A percentile compares a stretch with the other conserved stretches of the same genome.
phyloP scores from a whole-genome alignment of 2,329 filamentous ascomycete genomes.

The Pezicula radicicola region DNA sequence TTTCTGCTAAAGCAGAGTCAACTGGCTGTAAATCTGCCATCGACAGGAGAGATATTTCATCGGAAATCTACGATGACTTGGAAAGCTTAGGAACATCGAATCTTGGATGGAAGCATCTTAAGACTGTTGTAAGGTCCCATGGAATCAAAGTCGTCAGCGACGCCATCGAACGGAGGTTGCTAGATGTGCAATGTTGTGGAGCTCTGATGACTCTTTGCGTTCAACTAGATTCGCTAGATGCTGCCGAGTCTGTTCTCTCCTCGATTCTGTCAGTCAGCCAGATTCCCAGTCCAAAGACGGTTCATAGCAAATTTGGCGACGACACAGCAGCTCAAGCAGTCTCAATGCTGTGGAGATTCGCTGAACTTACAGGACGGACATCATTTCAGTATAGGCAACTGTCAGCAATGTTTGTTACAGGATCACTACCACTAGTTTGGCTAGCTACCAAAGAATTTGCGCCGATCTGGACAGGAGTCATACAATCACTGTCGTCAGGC shows the following conservation, averaged over 20 bases:
- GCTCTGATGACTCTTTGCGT: constrained; percentile 40
- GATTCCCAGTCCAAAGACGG: constrained; percentile 33
- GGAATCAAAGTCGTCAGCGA: constrained; percentile 39
- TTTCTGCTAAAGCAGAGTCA: constrained; percentile 34
- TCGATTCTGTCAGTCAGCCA: constrained; percentile 29
- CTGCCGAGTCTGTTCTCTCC: constrained; percentile 39
- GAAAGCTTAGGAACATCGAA: constrained; percentile 38
- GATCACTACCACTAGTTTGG: constrained; percentile 39
- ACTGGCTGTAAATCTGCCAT: constrained; percentile 32
- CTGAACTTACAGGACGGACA: constrained; percentile 25
- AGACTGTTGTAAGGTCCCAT: constrained; percentile 43
- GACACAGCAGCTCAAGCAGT: constrained; percentile 28
- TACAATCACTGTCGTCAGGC: constrained; percentile 32
- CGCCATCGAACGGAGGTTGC: constrained; percentile 38
- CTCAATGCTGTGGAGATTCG: constrained; percentile 31
- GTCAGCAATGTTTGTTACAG: constrained; percentile 31
- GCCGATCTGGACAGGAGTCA: constrained; percentile 36
- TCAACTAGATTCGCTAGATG: constrained; percentile 31
- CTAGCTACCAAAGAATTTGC: constrained; percentile 39
- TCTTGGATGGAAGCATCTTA: constrained; percentile 44
- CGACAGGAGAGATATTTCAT: constrained; percentile 34
- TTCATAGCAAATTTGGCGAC: constrained; percentile 28
- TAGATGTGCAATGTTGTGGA: constrained; percentile 37
- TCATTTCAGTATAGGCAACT: constrained; percentile 36
- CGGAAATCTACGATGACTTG: constrained; percentile 46